Base-by-base conservation (phyloP, 1,284 basidiomycete genomes). In the Marasmius tenuissimus region DNA sequence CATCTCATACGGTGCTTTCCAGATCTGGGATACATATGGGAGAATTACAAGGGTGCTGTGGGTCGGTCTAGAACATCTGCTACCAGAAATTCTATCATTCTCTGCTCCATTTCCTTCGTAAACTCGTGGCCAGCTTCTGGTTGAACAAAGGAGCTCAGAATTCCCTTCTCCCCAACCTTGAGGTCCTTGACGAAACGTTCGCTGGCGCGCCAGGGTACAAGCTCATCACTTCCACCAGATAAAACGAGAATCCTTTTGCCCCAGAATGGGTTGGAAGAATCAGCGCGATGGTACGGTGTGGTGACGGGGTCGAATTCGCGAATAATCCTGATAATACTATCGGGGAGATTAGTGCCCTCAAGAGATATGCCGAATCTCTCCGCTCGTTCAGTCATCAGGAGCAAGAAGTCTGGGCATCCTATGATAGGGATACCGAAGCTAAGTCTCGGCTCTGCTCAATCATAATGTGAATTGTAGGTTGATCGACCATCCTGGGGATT, bases 361-460 rank as follows among this genome's bases (percentile, higher is more conserved):
- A 85, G 76, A 0, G 78, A 66, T 8, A 91, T 65, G 0, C 74
- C 75, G 57, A 65, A 75, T 62, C 67, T 72, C 61, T 73, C 66
- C 2, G 92, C 91, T 27, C 92, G 86, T 16, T 79, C 76, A 12
- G 78, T 73, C 66, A 94, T 85, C 1, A 91, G 80, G 37, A 78
- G 76, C 34, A 82, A 71, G 68, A 86, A 92, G 75, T 94, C 89
- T 0, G 94, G 92, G 63, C 92, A 93, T 38, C 92, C 93, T 35
- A 89, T 85, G 69, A 91, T 87, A 0, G 93, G 89, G 34, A 95
- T 86, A 0, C 88, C 92, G 54, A 92, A 78, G 45, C 73, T 80
- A 60, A 96, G 76, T 27, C 90, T 80, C 9, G 88, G 82, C 63
- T 95, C 93, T 89, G 55, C 16, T n/a, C 12, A n/a, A 40, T 16